Percentiles rank a stretch among this genome's conserved stretches.
These are phyloP conservation scores for Arthrobotrys iridis DNA, from an alignment of 2,329 filamentous ascomycete genomes.

Conservation along the genomic window DNA sequence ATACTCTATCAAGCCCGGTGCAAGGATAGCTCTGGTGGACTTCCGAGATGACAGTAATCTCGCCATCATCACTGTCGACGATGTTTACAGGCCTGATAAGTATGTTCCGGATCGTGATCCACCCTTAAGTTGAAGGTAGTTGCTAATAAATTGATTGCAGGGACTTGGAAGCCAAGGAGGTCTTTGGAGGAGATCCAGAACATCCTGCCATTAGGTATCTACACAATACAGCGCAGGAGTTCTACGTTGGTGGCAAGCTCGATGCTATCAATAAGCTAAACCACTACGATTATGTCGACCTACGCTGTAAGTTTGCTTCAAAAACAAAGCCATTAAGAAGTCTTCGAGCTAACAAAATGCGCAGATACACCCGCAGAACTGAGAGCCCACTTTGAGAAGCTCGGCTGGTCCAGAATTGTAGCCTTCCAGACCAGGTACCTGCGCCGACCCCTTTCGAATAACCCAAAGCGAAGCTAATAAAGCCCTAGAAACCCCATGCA, in stretches of 20 bases:
- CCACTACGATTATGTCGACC: slow-evolving; percentile 98
- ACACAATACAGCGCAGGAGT: slow-evolving; percentile 80
- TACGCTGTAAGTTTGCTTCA: slow-evolving; percentile 61
- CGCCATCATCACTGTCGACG: slow-evolving; percentile 93
- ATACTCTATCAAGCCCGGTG: slow-evolving; percentile 78
- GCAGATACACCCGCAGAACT: slow-evolving; percentile 91
- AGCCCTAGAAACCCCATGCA: slow-evolving; percentile 88
- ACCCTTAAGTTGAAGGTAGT: background rate
- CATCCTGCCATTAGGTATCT: slow-evolving; percentile 95
- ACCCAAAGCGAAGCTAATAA: slow-evolving; percentile 33
- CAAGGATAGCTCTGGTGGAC: slow-evolving; percentile 87
- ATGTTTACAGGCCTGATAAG: slow-evolving; percentile 97
- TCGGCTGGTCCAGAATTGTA: slow-evolving; percentile 96
- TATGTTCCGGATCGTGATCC: slow-evolving; percentile 65
- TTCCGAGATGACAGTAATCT: slow-evolving; percentile 96
- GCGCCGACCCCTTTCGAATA: background rate
- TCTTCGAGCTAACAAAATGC: slow-evolving; percentile 33
- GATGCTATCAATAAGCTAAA: slow-evolving; percentile 94
- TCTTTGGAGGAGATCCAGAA: slow-evolving; percentile 90
- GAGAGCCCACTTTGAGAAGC: slow-evolving; percentile 97
- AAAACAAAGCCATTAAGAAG: background rate
- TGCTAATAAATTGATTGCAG: slow-evolving; percentile 63
- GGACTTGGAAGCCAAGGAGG: slow-evolving; percentile 86
- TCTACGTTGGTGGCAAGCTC: slow-evolving; percentile 94
- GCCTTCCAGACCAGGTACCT: slow-evolving; percentile 88